A percentile compares a stretch with the other conserved stretches of the same genome.
Evolutionary conservation across 495 filamentous ascomycete species (phyloP).

Genomic region (Trichodelitschia bisporula): DNA sequence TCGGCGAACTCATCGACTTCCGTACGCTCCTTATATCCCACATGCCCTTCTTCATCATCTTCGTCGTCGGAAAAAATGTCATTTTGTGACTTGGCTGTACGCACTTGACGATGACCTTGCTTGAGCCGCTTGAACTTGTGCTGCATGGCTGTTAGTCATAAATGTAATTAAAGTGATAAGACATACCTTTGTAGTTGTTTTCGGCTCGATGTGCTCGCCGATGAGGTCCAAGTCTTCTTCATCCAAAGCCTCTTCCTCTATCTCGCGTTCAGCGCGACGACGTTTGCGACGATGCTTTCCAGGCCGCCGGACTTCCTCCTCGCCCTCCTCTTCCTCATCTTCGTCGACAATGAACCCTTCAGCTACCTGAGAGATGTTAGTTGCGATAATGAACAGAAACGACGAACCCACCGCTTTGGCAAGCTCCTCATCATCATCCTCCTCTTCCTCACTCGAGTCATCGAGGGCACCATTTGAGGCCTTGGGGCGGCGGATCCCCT

Average conservation of each 20-base stretch:
- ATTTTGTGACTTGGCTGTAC: slow-evolving; percentile 27
- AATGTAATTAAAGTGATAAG: no score
- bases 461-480: slow-evolving; percentile 26
- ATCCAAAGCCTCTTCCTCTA: slow-evolving; percentile 73
- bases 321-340: slow-evolving; percentile 49
- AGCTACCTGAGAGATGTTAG: slow-evolving; percentile 32
- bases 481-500: slow-evolving; percentile 42
- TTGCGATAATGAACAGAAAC: slow-evolving; percentile 1
- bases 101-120: slow-evolving; percentile 62
- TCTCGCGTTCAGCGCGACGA: slow-evolving; percentile 42
- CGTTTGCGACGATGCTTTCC: slow-evolving; percentile 46
- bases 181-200: slow-evolving; percentile 35
- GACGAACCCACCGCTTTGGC: slow-evolving; percentile 23
- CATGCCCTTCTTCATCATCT: slow-evolving; percentile 23
- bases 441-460: slow-evolving; percentile 87
- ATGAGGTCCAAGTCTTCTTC: slow-evolving; percentile 95
- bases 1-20: slow-evolving; percentile 73
- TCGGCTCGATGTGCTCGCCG: slow-evolving; percentile 50
- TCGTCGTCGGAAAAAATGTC: slow-evolving; percentile 95
- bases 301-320: slow-evolving; percentile 32
- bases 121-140: slow-evolving; percentile 88
- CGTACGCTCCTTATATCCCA: slow-evolving; percentile 21
- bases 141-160: slow-evolving; percentile 17
- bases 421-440: slow-evolving; percentile 79
- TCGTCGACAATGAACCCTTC: slow-evolving; percentile 95